Evolutionary conservation across 129 eudicot genomes (phyloP), one percentile per base, ranked within the genome.

Genomic region (Flaveria brownii): DNA sequence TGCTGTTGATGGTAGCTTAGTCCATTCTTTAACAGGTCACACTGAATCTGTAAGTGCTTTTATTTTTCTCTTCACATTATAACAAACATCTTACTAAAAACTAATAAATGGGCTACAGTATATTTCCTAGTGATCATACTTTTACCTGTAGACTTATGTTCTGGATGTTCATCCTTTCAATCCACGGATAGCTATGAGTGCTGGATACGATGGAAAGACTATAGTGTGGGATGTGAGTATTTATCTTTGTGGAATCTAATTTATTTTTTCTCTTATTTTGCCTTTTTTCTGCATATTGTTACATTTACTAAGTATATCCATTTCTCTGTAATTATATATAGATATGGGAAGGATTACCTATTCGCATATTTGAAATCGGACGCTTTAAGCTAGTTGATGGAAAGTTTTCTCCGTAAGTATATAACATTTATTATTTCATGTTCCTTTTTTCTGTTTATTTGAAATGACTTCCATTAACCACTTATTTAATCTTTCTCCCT

Each of bases 341-440:
- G 99, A 94, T 94, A 87, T 94, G 99, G 99, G 99, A 94, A 85
- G 99, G 99, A 49, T 54, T 73, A 75, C 97, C 99, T 46, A 91
- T 94, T 83, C 93, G 89, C 57, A 76, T 82, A 59, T 94, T 85
- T 69, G 97, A 88, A 85, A 84, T 89, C 57, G 97, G 97, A 42
- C 97, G 87, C 42, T 94, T 89, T 85, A 94, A 85, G 88, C 86
- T 94, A 23, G 99, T 94, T 72, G 99, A 94, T 84, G 99, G 99
- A 64, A 94, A 94, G 69, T 94, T 94, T 74, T 94, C 99, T 64
- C 88, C 99, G 99, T 94, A 88, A 91, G 99, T 91, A 82, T 52
- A 77, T 82, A 13, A 25, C 28, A 15, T 70, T 50, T 69, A 57
- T 70, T 45, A 14, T 23, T 18, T 50, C 73, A 72, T 22, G 17